Evolutionary conservation across 2,329 filamentous ascomycete genomes (phyloP).

Genomic region (Lachnellula arida): DNA sequence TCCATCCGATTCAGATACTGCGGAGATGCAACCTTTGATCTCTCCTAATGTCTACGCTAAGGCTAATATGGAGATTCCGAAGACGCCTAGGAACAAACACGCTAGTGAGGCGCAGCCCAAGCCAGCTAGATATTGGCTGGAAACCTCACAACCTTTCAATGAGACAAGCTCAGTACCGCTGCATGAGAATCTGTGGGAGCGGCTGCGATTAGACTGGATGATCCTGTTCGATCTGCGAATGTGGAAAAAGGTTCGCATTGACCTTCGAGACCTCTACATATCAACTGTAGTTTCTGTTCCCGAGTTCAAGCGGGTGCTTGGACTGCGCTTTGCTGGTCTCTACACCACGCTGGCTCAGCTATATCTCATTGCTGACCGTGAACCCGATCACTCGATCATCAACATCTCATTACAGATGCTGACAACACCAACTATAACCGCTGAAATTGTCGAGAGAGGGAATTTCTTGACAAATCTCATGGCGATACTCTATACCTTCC

Average conservation of each 20-base stretch:
- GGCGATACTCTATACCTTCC: conserved; percentile 94
- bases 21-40: conserved; percentile 54
- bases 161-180: conserved; percentile 58
- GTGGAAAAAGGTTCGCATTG: conserved; percentile 93
- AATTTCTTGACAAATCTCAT: conserved; percentile 95
- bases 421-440: conserved; percentile 93
- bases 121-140: conserved; percentile 79
- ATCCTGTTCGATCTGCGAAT: conserved; percentile 90
- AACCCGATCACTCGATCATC: conserved; percentile 97
- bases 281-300: conserved; percentile 94
- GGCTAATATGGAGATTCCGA: conserved; percentile 69
- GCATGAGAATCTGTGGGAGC: conserved; percentile 83
- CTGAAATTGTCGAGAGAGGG: conserved; percentile 88
- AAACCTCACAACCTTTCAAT: conserved; percentile 67
- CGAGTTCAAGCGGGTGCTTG: conserved; percentile 90
- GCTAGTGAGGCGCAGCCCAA: conserved; percentile 47
- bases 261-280: conserved; percentile 89
- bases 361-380: conserved; percentile 91
- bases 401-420: conserved; percentile 95
- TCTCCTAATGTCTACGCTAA: conserved; percentile 58
- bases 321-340: conserved; percentile 86
- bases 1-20: conserved; percentile 68
- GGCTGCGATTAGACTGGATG: conserved; percentile 88
- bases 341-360: conserved; percentile 92
- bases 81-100: conserved; percentile 61